phyloP scores from a whole-genome alignment of 352 stramenopile species.

The Phytophthora chlamydospora region DNA sequence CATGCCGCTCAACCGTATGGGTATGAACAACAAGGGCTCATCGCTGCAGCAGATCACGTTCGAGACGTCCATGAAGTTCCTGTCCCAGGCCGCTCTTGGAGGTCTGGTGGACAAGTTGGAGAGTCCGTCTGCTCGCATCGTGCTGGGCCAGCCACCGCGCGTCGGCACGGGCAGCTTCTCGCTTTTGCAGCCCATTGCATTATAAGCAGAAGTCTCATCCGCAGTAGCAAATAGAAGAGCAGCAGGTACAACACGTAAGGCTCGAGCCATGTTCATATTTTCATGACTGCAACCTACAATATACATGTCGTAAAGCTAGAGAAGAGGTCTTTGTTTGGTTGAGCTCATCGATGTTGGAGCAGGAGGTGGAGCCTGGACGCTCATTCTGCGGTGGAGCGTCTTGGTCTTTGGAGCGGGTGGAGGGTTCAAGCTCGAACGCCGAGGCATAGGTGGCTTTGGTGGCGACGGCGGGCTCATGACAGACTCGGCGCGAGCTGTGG shows the following conservation, averaged over 20 bases:
- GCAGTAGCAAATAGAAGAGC: conserved; percentile 31
- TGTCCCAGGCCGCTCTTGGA: conserved; percentile 95
- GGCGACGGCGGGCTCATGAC: conserved; percentile 13
- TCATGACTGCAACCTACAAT: conserved; percentile 42
- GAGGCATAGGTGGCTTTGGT: conserved; percentile 28
- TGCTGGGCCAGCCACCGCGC: conserved; percentile 93
- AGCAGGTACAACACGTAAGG: conserved; percentile 27
- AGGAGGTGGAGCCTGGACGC: conserved; percentile 38
- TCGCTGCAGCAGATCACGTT: conserved; percentile 99
- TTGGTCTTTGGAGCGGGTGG: conserved; percentile 38
- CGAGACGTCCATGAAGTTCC: conserved; percentile 99
- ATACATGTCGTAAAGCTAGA: conserved; percentile 37
- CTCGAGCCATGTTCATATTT: conserved; percentile 38
- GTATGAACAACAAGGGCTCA: conserved; percentile 96
- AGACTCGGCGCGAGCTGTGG: background rate
- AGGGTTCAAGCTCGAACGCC: conserved; percentile 52
- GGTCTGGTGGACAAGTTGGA: conserved; percentile 91
- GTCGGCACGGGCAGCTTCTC: conserved; percentile 97
- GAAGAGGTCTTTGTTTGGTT: background rate
- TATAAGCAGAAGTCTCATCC: conserved; percentile 47
- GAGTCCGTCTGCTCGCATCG: conserved; percentile 95
- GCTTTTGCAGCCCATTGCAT: conserved; percentile 88
- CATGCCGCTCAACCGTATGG: conserved; percentile 97
- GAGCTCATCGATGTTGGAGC: conserved; percentile 11
- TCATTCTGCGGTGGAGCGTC: conserved; percentile 48